Conservation (phyloP, 179 eudicot genomes). For the Sideroxylon spinosum region DNA sequence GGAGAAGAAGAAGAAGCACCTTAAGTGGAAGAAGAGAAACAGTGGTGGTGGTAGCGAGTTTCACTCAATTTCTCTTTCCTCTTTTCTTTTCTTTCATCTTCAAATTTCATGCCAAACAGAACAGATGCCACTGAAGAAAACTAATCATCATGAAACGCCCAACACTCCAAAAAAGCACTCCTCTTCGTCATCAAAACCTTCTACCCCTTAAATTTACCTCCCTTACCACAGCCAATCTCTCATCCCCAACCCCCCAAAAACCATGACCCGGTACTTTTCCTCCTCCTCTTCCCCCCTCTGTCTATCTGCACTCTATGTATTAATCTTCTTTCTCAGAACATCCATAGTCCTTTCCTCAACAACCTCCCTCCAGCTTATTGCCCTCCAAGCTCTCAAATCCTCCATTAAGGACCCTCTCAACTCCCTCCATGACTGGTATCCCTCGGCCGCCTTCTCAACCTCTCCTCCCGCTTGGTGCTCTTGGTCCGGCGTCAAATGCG, state of each 20-base stretch:
- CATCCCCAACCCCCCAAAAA: conserved; percentile 19
- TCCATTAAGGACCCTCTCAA: conserved; percentile 64
- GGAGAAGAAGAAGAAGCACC: not conserved
- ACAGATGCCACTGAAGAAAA: conserved; percentile 26
- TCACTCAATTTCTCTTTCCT: conserved; percentile 14
- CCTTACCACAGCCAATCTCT: conserved; percentile 17
- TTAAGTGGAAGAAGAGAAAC: not conserved
- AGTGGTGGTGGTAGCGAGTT: not conserved
- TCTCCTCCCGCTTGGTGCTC: conserved; percentile 53
- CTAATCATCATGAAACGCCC: conserved; percentile 62
- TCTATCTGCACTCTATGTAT: conserved; percentile 24
- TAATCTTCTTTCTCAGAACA: conserved; percentile 15
- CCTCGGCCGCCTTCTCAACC: conserved; percentile 20
- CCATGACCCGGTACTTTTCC: conserved; percentile 44
- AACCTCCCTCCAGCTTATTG: conserved; percentile 36
- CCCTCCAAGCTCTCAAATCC: conserved; percentile 62
- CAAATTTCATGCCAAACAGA: conserved; percentile 24
- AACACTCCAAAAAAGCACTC: conserved; percentile 76
- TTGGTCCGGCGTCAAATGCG: conserved; percentile 81
- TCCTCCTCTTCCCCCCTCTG: conserved; percentile 18
- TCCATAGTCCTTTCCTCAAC: conserved; percentile 21
- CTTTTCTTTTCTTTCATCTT: conserved; percentile 1
- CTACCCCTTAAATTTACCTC: conserved; percentile 51
- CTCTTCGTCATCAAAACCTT: conserved; percentile 29
- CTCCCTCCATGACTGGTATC: conserved; percentile 59